Conservation (phyloP, 2,329 filamentous ascomycete genomes). For the Neurospora sp. region DNA sequence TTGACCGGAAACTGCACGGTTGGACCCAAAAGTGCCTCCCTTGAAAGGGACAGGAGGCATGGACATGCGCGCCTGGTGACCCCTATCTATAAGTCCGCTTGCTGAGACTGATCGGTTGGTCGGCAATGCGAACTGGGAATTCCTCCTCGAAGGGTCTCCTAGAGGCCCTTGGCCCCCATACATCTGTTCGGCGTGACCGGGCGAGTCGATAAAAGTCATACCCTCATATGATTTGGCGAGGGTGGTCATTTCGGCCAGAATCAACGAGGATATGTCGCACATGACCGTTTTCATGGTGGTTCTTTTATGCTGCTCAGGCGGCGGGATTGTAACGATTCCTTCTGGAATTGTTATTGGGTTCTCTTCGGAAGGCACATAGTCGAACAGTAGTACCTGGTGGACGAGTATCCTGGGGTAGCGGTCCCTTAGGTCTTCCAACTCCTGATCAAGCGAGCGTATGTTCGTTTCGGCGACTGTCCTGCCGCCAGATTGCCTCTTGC, state of each 20-base stretch:
- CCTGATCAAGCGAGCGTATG: slow-evolving; percentile 50
- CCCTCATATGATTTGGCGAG: slow-evolving; percentile 64
- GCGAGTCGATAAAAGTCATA: slow-evolving; percentile 68
- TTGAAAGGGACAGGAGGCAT: slow-evolving; percentile 60
- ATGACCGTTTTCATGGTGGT: slow-evolving; percentile 76
- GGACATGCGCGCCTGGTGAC: slow-evolving; percentile 60
- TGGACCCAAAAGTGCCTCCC: slow-evolving; percentile 32
- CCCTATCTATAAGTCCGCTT: slow-evolving; percentile 44
- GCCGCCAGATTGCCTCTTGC: slow-evolving; percentile 42
- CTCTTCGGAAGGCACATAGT: slow-evolving; percentile 45
- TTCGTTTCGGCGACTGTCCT: slow-evolving; percentile 45
- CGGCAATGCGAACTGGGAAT: slow-evolving; percentile 43
- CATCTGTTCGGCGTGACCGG: slow-evolving; percentile 39
- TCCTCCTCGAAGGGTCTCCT: slow-evolving; percentile 35
- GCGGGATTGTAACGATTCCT: slow-evolving; percentile 62
- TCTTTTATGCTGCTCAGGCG: slow-evolving; percentile 54
- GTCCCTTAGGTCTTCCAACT: slow-evolving; percentile 61
- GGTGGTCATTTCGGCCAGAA: slow-evolving; percentile 66
- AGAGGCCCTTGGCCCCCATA: slow-evolving; percentile 34
- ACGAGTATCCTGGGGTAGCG: slow-evolving; percentile 66
- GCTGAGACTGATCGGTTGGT: slow-evolving; percentile 44
- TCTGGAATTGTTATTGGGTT: slow-evolving; percentile 48
- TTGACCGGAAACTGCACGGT: slow-evolving; percentile 35
- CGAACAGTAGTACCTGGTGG: slow-evolving; percentile 72
- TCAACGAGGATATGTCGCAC: slow-evolving; percentile 64